Evolutionary conservation across 2,329 filamentous ascomycete species (phyloP), one percentile per base, ranked within the genome.

Genomic region (Cytospora chrysosperma): DNA sequence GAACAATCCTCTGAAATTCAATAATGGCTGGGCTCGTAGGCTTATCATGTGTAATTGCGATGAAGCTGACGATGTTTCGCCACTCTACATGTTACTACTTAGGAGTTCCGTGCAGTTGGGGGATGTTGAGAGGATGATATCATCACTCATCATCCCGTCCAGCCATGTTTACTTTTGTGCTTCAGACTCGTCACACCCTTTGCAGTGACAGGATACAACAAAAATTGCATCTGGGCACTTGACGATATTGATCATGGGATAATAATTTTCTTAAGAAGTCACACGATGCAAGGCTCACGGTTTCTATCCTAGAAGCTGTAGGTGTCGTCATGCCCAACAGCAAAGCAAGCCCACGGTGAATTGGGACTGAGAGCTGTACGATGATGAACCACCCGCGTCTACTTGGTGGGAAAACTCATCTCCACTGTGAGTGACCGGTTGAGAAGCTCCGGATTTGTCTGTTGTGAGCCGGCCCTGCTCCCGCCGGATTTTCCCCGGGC

Each of bases 101-200:
- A n/a, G 19, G 4, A 43, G 15, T 13, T 34, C 32, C 32, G 9
- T 40, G 37, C 17, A 40, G 19, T 40, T 27, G 10, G 8, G 15
- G n/a, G 8, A 13, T 47, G n/a, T 47, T 47, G 43, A n/a, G 21
- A 55, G 9, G 30, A 55, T 61, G 59, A 61, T 61, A 61, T 61
- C 59, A 61, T 61, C 59, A 50, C 24, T 53, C 37, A 47, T 34
- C 51, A 61, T 49, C 15, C 32, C 28, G 40, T 47, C 28, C 21
- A 55, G 27, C 37, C 37, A 19, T 17, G 4, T 12, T 24, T 12
- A n/a, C 9, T 19, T 4, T 24, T n/a, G 32, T 37, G 13, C 26
- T 19, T 40, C 15, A 32, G 2, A 12, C n/a, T 2, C 21, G 2
- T 40, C 1, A 21, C 40, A 24, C 19, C 12, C 21, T 21, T 43